A percentile compares a stretch with the other conserved stretches of the same genome.
Evolutionary conservation across 176 grass and related monocot species (phyloP).

Genomic region (Aegilops bicornis): DNA sequence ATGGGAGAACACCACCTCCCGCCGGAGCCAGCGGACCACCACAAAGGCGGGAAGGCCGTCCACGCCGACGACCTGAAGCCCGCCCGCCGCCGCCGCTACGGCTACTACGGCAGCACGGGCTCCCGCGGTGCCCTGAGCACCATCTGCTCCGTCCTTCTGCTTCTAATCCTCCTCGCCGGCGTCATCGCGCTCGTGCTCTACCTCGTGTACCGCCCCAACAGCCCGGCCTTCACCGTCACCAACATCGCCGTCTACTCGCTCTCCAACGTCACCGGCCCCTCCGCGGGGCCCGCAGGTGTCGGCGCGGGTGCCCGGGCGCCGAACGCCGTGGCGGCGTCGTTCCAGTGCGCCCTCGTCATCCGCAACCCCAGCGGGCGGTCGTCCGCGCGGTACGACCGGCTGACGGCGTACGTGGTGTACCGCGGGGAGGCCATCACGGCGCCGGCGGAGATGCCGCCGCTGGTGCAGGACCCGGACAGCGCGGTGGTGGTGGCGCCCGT

Average conservation of each 20-base stretch:
- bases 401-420: conserved; percentile 65
- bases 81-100: neutral
- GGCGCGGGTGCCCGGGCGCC: neutral
- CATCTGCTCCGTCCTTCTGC: conserved; percentile 23
- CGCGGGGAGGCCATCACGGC: conserved; percentile 60
- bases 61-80: conserved; percentile 29
- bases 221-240: conserved; percentile 52
- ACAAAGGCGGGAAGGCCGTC: conserved; percentile 20
- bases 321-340: conserved; percentile 42
- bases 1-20: conserved; percentile 45
- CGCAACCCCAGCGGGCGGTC: conserved; percentile 59
- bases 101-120: neutral
- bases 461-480: conserved; percentile 51
- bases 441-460: conserved; percentile 51
- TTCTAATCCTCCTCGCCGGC: conserved; percentile 31
- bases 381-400: conserved; percentile 62
- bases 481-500: conserved; percentile 44
- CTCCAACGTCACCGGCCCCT: conserved; percentile 35
- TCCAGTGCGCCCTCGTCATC: conserved; percentile 73
- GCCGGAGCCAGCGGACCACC: conserved; percentile 22
- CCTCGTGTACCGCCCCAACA: conserved; percentile 61
- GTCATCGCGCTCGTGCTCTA: conserved; percentile 59
- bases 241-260: conserved; percentile 61
- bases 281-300: neutral
- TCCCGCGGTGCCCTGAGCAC: neutral